Conservation (phyloP, 495 filamentous ascomycete genomes). For the Xylaria longipes region DNA sequence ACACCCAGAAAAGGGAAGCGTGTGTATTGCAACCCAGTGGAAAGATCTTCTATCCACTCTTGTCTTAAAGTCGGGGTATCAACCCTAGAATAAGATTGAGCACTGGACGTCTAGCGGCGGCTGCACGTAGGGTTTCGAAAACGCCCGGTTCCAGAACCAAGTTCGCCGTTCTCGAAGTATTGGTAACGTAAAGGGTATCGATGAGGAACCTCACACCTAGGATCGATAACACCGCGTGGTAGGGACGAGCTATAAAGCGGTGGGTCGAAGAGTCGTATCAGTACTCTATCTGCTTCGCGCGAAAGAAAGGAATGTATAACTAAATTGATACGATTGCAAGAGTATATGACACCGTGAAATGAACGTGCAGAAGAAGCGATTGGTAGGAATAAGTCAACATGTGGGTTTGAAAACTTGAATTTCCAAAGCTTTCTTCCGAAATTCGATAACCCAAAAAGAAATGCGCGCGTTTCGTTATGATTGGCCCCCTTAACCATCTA, state of each 20-base stretch:
- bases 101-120: too few relatives aligned
- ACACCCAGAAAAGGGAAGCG: too few relatives aligned
- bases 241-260: not conserved
- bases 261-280: not conserved
- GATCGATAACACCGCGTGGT: not conserved
- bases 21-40: too few relatives aligned
- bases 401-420: constrained; percentile 18
- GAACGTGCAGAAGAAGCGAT: constrained; percentile 13
- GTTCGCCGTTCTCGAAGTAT: too few relatives aligned
- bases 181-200: not conserved
- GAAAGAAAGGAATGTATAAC: constrained; percentile 22
- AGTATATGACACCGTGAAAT: constrained; percentile 14
- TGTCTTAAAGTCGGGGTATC: too few relatives aligned
- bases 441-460: constrained; percentile 1
- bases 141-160: too few relatives aligned
- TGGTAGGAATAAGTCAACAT: constrained; percentile 8
- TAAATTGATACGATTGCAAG: constrained; percentile 21
- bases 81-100: too few relatives aligned
- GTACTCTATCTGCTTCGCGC: not conserved
- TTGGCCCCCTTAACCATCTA: not conserved
- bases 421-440: constrained; percentile 5
- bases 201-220: not conserved
- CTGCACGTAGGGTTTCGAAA: too few relatives aligned
- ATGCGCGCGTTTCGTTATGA: constrained; percentile 22
- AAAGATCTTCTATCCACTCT: too few relatives aligned